Evolutionary conservation across 257 asterid species (phyloP).

Genomic region (Lithospermum erythrorhizon): DNA sequence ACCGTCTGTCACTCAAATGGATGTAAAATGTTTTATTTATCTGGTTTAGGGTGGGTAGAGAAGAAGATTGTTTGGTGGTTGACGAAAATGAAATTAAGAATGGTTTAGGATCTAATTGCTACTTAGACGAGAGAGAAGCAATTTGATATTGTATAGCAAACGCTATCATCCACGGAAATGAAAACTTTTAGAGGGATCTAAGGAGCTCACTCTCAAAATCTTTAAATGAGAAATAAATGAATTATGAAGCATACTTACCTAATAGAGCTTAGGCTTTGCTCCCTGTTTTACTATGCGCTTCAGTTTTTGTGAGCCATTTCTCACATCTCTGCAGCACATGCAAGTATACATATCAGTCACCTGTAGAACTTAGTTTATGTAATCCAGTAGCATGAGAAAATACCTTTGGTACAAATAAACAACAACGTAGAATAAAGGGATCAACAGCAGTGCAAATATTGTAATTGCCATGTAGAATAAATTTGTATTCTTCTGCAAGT

Average conservation of each 20-base stretch:
- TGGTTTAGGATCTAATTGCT: too few relatives aligned
- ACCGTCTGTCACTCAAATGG: too few relatives aligned
- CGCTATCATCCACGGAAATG: too few relatives aligned
- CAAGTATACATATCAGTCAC: conserved; percentile 3
- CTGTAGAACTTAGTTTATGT: background rate
- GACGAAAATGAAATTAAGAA: too few relatives aligned
- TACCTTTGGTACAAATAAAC: conserved; percentile 71
- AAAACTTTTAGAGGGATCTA: too few relatives aligned
- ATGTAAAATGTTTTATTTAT: too few relatives aligned
- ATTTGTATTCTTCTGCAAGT: conserved; percentile 64
- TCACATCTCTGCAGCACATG: conserved; percentile 42
- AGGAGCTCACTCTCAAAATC: too few relatives aligned
- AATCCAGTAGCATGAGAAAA: conserved; percentile 13
- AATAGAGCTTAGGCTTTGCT: conserved; percentile 63
- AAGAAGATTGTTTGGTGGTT: too few relatives aligned
- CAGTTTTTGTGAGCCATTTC: conserved; percentile 52
- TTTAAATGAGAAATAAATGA: too few relatives aligned
- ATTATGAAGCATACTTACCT: conserved; percentile 11
- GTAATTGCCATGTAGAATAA: conserved; percentile 58
- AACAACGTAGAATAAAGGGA: conserved; percentile 62
- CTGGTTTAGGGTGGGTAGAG: too few relatives aligned
- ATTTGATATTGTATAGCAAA: too few relatives aligned
- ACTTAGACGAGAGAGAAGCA: too few relatives aligned
- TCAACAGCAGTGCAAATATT: conserved; percentile 64
- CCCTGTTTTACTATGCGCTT: conserved; percentile 52